A percentile compares a stretch with the other conserved stretches of the same genome.
phyloP scores from a whole-genome alignment of 2,329 filamentous ascomycete species.

The Diaporthe helianthi region DNA sequence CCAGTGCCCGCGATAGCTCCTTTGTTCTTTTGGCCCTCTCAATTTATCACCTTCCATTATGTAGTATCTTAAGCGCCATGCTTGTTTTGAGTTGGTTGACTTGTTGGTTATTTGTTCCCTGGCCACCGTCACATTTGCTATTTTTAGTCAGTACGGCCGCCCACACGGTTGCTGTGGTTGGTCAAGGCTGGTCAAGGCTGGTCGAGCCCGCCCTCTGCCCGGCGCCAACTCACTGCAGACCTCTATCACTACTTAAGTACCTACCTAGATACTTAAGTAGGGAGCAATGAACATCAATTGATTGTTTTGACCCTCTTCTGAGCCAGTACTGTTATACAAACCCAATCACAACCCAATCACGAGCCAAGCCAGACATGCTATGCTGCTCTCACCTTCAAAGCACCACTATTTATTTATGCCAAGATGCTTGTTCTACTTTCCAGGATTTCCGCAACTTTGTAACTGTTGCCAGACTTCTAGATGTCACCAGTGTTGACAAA shows the following conservation, averaged over 20 bases:
- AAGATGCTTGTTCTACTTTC: background rate
- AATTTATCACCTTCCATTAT: background rate
- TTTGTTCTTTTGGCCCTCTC: background rate
- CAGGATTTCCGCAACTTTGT: background rate
- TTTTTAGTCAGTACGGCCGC: conserved; percentile 12
- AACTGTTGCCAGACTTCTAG: too few relatives aligned
- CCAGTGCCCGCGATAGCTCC: background rate
- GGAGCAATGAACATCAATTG: too few relatives aligned
- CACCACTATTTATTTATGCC: too few relatives aligned
- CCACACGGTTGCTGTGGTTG: too few relatives aligned
- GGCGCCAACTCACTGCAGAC: background rate
- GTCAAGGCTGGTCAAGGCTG: background rate
- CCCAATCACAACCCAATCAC: background rate
- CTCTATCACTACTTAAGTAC: too few relatives aligned
- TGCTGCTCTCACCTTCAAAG: background rate
- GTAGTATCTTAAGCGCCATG: background rate
- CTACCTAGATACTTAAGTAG: too few relatives aligned
- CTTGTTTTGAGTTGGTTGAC: background rate
- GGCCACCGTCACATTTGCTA: background rate
- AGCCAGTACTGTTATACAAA: background rate
- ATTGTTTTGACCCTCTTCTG: conserved; percentile 4
- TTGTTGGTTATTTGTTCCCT: conserved; percentile 2
- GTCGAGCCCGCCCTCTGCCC: background rate
- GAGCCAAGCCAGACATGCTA: background rate
- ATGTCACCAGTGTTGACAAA: too few relatives aligned